Evolutionary conservation across 306 rosid species (phyloP), one percentile per base, ranked within the genome.

Genomic region (Dryas alaskensis): DNA sequence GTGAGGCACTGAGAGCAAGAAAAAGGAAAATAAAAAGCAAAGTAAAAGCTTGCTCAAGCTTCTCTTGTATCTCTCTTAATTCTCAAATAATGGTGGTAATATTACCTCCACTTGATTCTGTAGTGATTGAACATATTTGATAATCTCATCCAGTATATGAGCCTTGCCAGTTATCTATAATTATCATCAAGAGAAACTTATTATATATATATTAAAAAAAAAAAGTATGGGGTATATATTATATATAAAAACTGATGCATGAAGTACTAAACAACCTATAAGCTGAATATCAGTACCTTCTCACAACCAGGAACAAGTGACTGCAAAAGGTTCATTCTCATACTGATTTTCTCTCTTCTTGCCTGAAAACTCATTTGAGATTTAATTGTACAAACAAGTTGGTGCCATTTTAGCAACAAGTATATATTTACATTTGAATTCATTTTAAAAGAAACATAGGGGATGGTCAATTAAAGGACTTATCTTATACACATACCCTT

Each of bases 301-400:
- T 69, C 75, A 49, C 75, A 76, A 14, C 80, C 75, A 68, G 75
- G 75, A 69, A 76, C 75, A 68, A 76, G 69, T 5, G 70, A 76
- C 11, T 67, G 79, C 74, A 76, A 19, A 51, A 67, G 42, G 37
- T 55, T 59, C 72, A 67, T 59, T 17, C 79, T 76, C 73, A 3
- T 6, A 10, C 74, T 25, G 46, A 76, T 76, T 48, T 58, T 58
- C 68, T 61, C 79, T 4, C 73, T 76, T 67, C 79, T 76, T 58
- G 73, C 79, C 74, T 73, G 50, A 1, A 65, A 4, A 27, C 9
- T 1, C 60, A 60, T 37, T 64, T 43, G 4, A 43, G 14, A 16
- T 31, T 31, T 31, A 31, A 43, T 42, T 64, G 3, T 10, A 39
- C 4, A n/a, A 16, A 62, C 7, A n/a, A 16, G 4, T n/a, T 17